Base-by-base conservation (phyloP, 306 rosid species). In the Luffa aegyptiaca region DNA sequence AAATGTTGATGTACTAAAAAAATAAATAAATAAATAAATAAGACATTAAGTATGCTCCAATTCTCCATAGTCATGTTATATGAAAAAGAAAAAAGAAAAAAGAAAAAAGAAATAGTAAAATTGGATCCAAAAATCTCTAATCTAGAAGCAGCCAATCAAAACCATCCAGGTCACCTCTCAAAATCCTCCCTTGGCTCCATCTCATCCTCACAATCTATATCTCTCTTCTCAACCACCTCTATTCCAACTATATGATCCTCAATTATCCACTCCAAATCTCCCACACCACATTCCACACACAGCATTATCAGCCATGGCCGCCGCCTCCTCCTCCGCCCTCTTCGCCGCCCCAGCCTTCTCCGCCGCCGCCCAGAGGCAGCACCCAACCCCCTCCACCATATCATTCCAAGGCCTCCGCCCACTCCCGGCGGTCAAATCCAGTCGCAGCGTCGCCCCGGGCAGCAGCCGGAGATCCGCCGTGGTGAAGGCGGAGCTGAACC, bases 361-460 rank as follows among this genome's bases (percentile, higher is more conserved):
- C 2, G 75, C 92, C 13, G 6, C 82, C 46, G 73, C 66, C 80
- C 82, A 81, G 12, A 82, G 88, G 62, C 83, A 57, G 57, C 83
- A 75, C 72, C 70, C 8, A 21, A 20, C 9, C 79, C 93, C 96
- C 57, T 79, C 91, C 21, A 81, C 80, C 83, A 12, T 90, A 20
- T 84, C 88, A 18, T 94, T 90, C 88, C 96, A 92, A 17, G 98
- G 98, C 57, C 96, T 92, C 51, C 92, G 89, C 21, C 84, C 86
- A 8, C 85, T 88, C 51, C 83, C 84, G 44, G 75, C 48, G 75
- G 42, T 33, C 49, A 64, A 41, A 37, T 13, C 66, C 6, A 31
- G 83, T 82, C 87, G 78, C 3, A 41, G 45, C 66, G 20, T 41
- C 35, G 35, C 17, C 33, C 20, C 79, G 5, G 48, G 77, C 18